These are phyloP conservation scores for Diaporthe sp. DNA, from an alignment of 2,329 filamentous ascomycete species.

Conservation along the genomic window DNA sequence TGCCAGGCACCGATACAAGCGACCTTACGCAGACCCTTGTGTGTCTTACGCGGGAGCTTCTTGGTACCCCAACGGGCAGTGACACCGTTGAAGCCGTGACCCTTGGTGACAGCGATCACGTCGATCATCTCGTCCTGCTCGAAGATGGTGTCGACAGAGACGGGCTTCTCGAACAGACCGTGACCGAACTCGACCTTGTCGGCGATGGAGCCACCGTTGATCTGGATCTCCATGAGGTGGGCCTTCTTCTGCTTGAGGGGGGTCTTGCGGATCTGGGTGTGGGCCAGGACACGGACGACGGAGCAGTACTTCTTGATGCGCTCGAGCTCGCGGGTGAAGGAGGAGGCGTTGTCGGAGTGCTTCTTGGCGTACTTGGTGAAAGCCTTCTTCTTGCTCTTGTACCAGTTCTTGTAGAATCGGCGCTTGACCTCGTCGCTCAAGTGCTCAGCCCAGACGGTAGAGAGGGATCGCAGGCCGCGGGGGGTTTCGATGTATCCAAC, in stretches of 20 bases:
- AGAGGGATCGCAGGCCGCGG: constrained; percentile 98
- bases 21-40: constrained; percentile 99
- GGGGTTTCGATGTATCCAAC: constrained; percentile 99
- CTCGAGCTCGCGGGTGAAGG: constrained; percentile 97
- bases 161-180: constrained; percentile 98
- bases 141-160: constrained; percentile 93
- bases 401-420: constrained; percentile 99
- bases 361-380: constrained; percentile 99
- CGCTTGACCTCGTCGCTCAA: constrained; percentile 98
- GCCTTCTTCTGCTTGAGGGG: constrained; percentile 99
- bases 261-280: constrained; percentile 99
- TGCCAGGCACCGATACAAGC: constrained; percentile 99
- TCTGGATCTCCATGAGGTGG: constrained; percentile 99
- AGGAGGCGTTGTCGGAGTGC: constrained; percentile 94
- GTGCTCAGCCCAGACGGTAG: constrained; percentile 99
- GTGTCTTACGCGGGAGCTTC: constrained; percentile 99
- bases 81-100: constrained; percentile 98
- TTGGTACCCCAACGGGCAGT: constrained; percentile 99
- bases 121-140: constrained; percentile 99
- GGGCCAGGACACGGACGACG: constrained; percentile 97
- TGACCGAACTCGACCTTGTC: constrained; percentile 98
- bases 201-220: constrained; percentile 96
- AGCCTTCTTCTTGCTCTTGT: constrained; percentile 99
- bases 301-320: constrained; percentile 99
- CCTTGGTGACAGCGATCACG: constrained; percentile 99